A percentile compares a stretch with the other conserved stretches of the same genome.
Evolutionary conservation across 2,329 filamentous ascomycete species (phyloP).

Genomic region (Ascomycota sp.): DNA sequence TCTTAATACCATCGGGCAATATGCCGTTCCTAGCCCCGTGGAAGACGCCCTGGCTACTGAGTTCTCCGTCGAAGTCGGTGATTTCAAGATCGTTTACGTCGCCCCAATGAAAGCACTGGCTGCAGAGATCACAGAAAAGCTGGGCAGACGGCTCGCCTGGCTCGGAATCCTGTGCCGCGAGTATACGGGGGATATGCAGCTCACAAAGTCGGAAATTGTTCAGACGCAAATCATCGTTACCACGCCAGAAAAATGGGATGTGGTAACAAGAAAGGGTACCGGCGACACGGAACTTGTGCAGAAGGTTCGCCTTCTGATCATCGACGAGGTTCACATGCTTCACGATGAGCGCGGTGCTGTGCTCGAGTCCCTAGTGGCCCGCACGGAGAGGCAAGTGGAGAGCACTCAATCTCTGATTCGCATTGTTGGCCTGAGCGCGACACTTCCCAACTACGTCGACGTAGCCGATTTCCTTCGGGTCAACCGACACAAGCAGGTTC

Average conservation of each 20-base stretch:
- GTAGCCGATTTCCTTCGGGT: constrained; percentile 95
- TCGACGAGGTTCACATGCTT: constrained; percentile 98
- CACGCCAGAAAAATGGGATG: constrained; percentile 98
- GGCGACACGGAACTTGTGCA: constrained; percentile 95
- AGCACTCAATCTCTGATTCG: constrained; percentile 95
- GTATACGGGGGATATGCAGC: constrained; percentile 94
- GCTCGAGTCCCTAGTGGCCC: constrained; percentile 82
- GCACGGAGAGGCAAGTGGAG: constrained; percentile 90
- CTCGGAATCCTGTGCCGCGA: constrained; percentile 81
- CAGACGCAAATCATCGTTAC: constrained; percentile 97
- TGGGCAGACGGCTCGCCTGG: constrained; percentile 83
- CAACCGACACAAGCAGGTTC: constrained; percentile 67
- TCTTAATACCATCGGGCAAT: constrained; percentile 73
- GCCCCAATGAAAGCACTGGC: constrained; percentile 97
- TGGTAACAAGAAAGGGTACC: constrained; percentile 89
- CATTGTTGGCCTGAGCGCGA: constrained; percentile 87
- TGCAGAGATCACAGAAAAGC: constrained; percentile 86
- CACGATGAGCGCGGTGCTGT: constrained; percentile 95
- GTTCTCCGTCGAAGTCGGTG: constrained; percentile 63
- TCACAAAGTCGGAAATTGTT: constrained; percentile 89
- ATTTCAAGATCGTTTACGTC: constrained; percentile 97
- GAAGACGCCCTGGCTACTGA: constrained; percentile 54
- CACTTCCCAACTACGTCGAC: constrained; percentile 87
- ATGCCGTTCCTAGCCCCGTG: constrained; percentile 59
- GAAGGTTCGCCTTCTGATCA: constrained; percentile 87